A percentile compares a stretch with the other conserved stretches of the same genome.
Evolutionary conservation across 306 rosid species (phyloP).

Genomic region (Glycine soja): DNA sequence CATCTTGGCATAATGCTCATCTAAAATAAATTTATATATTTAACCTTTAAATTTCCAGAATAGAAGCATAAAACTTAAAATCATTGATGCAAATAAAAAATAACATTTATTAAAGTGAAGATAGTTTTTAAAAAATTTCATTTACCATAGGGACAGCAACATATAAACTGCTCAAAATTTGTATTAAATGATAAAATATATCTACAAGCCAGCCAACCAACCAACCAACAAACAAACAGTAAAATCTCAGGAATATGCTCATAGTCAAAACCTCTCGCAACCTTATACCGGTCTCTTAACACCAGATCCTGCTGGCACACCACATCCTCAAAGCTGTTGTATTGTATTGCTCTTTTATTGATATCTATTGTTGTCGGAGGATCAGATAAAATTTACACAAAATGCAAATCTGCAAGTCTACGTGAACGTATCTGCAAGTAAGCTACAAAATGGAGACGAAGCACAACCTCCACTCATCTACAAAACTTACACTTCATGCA

Average conservation of each 20-base stretch:
- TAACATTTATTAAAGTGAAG: background rate
- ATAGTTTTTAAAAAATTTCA: background rate
- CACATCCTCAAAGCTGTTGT: conserved; percentile 40
- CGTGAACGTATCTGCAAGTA: conserved; percentile 37
- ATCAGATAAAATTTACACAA: conserved; percentile 39
- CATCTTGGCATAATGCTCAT: no score
- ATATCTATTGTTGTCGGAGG: conserved; percentile 38
- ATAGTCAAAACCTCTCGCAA: conserved; percentile 44
- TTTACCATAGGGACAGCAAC: conserved; percentile 12
- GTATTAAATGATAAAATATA: conserved; percentile 28
- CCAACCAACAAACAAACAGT: background rate
- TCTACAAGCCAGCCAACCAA: conserved; percentile 44
- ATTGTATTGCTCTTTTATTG: conserved; percentile 40
- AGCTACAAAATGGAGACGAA: conserved; percentile 48
- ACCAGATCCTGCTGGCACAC: conserved; percentile 43
- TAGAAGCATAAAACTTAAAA: background rate
- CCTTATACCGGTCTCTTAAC: conserved; percentile 26
- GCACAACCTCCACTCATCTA: conserved; percentile 57
- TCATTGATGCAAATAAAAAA: background rate
- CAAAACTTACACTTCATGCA: conserved; percentile 52
- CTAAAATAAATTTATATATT: no score
- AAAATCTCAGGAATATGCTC: conserved; percentile 35
- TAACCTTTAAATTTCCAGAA: background rate
- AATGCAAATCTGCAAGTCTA: conserved; percentile 42
- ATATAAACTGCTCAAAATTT: conserved; percentile 13